These are phyloP conservation scores for Auxenochlorella protothecoides DNA, from an alignment of 139 green algal species.

Conservation along the genomic window DNA sequence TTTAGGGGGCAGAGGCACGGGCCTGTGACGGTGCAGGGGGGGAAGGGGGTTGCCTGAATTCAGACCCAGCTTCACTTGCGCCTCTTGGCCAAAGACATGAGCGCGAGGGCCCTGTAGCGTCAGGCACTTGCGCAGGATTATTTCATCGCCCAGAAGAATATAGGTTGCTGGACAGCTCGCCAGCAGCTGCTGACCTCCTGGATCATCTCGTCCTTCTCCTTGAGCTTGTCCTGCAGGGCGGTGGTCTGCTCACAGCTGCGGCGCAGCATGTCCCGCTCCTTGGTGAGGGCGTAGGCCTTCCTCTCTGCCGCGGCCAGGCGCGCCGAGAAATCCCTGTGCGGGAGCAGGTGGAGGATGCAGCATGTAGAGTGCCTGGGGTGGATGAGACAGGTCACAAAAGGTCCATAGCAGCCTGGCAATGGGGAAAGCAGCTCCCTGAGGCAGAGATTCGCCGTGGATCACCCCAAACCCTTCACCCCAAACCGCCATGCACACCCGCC, in stretches of 20 bases:
- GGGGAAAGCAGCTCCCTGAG: too few relatives aligned
- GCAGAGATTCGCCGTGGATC: too few relatives aligned
- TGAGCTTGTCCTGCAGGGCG: conserved; percentile 55
- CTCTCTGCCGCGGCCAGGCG: conserved; percentile 29
- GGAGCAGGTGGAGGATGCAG: neutral
- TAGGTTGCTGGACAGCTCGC: conserved; percentile 11
- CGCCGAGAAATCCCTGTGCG: conserved; percentile 45
- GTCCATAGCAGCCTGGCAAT: too few relatives aligned
- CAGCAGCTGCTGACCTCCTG: conserved; percentile 29
- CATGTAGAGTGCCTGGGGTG: neutral
- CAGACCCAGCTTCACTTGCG: too few relatives aligned
- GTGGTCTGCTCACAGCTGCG: conserved; percentile 55
- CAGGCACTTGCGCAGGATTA: neutral
- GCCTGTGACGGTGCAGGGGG: neutral
- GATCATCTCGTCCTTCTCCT: conserved; percentile 89
- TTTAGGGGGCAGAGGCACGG: neutral
- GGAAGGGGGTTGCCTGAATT: neutral
- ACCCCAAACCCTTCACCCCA: neutral
- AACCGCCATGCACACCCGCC: neutral
- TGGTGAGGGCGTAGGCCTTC: conserved; percentile 81
- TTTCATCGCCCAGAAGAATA: conserved; percentile 21
- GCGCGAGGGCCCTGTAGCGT: neutral
- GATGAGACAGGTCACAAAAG: neutral
- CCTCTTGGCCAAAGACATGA: too few relatives aligned
- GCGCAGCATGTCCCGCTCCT: conserved; percentile 81